Conservation (phyloP, 139 green algal genomes). For the Tetradesmus lagerheimii region DNA sequence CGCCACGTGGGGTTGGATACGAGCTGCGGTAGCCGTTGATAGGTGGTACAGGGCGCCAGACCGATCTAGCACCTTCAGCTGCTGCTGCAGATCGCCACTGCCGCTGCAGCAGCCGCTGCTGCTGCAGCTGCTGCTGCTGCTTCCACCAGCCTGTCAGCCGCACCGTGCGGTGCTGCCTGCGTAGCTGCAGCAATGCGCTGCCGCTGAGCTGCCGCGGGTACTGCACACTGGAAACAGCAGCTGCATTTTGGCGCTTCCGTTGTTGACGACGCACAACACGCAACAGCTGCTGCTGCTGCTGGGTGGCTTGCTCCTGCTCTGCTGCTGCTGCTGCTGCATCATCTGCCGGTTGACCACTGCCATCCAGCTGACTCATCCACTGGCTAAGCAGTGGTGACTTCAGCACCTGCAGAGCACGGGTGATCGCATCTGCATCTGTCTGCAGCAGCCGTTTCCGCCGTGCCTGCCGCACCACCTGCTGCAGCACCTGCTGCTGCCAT, state of each 20-base stretch:
- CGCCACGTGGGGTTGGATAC: background rate
- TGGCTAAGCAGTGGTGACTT: background rate
- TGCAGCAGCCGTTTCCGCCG: background rate
- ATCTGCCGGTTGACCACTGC: background rate
- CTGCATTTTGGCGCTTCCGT: background rate
- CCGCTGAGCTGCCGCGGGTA: background rate
- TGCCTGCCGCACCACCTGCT: background rate
- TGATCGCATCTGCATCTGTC: slow-evolving; percentile 7
- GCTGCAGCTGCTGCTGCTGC: slow-evolving; percentile 8
- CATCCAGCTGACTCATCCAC: background rate
- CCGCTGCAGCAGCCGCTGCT: slow-evolving; percentile 3
- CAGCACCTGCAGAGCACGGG: background rate
- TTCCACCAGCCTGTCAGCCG: slow-evolving; percentile 9
- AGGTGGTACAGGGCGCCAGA: background rate
- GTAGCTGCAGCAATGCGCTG: background rate
- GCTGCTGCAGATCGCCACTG: background rate
- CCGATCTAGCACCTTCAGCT: background rate
- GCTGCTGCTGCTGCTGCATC: background rate
- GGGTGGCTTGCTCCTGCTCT: background rate
- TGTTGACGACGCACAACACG: background rate
- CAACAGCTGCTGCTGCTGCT: slow-evolving; percentile 8
- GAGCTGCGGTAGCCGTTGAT: background rate
- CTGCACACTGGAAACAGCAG: background rate
- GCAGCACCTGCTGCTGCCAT: slow-evolving; percentile 39
- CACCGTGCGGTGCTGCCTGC: slow-evolving; percentile 7